These are phyloP conservation scores for Neurospora sp. DNA, from an alignment of 495 filamentous ascomycete species.

Conservation along the genomic window DNA sequence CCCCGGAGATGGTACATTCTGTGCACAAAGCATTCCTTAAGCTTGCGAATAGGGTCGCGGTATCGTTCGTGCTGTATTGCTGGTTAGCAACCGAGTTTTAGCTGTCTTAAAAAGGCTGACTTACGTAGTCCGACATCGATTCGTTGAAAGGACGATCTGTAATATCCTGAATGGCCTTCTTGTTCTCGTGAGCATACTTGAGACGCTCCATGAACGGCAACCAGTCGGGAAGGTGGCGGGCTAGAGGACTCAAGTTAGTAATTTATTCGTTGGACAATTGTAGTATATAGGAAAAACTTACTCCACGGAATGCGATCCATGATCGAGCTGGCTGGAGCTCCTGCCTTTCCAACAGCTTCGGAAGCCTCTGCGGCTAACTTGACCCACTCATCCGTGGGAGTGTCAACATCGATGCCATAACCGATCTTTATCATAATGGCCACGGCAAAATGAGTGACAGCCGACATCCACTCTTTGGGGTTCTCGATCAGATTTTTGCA, in stretches of 20 bases:
- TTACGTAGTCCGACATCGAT: constrained; percentile 18
- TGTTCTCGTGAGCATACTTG: constrained; percentile 26
- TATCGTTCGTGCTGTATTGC: neutral
- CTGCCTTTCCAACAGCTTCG: constrained; percentile 33
- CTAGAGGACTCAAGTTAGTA: constrained; percentile 6
- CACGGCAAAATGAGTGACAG: constrained; percentile 19
- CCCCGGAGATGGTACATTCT: neutral
- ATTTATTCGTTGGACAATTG: neutral
- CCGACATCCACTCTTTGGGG: constrained; percentile 14
- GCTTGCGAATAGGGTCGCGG: neutral
- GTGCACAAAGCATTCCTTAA: neutral
- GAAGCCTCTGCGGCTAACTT: constrained; percentile 34
- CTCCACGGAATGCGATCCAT: constrained; percentile 36
- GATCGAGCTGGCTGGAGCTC: constrained; percentile 34
- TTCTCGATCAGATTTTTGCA: constrained; percentile 18
- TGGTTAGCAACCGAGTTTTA: neutral
- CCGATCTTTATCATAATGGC: constrained; percentile 28
- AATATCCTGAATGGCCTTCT: constrained; percentile 26
- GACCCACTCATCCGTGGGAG: constrained; percentile 31
- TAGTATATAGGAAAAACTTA: constrained; percentile 5
- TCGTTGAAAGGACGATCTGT: constrained; percentile 21
- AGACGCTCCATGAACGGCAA: constrained; percentile 32
- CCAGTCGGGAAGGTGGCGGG: constrained; percentile 31
- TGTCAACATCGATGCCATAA: constrained; percentile 34
- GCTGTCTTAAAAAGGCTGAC: neutral